Conservation (phyloP, 805 yeast genomes). For the Candida suzukii region DNA sequence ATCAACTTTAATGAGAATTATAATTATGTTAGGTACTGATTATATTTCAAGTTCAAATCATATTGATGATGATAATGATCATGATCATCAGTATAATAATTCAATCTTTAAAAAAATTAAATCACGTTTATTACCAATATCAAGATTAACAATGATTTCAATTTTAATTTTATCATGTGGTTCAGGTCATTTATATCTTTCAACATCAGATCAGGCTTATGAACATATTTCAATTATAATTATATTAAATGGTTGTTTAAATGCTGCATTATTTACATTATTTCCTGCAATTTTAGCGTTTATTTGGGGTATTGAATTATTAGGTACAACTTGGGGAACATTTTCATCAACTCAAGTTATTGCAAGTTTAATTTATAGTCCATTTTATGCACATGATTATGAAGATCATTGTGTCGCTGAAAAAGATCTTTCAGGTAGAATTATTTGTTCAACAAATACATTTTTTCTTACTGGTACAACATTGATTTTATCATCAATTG, state of each 20-base stretch:
- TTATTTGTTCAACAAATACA: conserved; percentile 27
- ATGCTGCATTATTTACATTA: conserved; percentile 81
- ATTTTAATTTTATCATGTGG: conserved; percentile 19
- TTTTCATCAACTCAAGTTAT: conserved; percentile 69
- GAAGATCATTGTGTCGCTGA: conserved; percentile 2
- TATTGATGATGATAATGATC: conserved; percentile 24
- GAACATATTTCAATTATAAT: conserved; percentile 18
- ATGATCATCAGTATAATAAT: too few relatives aligned
- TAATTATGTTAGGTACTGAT: conserved; percentile 67
- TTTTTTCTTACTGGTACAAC: conserved; percentile 22
- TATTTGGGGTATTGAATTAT: conserved; percentile 80
- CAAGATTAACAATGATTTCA: conserved; percentile 22
- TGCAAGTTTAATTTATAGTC: conserved; percentile 2
- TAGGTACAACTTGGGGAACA: conserved; percentile 91
- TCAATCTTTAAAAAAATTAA: too few relatives aligned
- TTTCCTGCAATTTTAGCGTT: conserved; percentile 80
- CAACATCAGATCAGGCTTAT: conserved; percentile 14
- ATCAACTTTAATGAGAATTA: conserved; percentile 65
- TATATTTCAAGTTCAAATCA: conserved; percentile 29
- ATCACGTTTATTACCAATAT: conserved; percentile 10
- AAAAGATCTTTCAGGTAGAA: neutral
- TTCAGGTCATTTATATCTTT: conserved; percentile 21
- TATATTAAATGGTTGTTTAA: conserved; percentile 20
- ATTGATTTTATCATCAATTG: conserved; percentile 15
- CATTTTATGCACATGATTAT: conserved; percentile 4